phyloP scores from a whole-genome alignment of 2,329 filamentous ascomycete genomes.

The Talaromyces piceae region DNA sequence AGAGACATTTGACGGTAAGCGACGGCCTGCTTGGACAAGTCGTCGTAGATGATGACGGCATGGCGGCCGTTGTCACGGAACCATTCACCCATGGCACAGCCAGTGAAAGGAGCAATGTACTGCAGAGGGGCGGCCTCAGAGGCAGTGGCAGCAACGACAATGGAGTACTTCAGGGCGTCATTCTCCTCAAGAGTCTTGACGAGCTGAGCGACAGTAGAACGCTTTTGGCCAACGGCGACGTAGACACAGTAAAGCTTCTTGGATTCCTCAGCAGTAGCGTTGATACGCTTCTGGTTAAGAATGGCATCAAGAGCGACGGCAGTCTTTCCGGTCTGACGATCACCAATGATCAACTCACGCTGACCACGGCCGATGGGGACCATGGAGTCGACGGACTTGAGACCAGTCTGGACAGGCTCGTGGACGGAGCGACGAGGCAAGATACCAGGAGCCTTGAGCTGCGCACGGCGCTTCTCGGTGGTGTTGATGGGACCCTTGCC shows the following conservation, averaged over 20 bases:
- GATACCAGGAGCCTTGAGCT: slow-evolving; percentile 98
- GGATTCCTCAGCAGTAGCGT: slow-evolving; percentile 73
- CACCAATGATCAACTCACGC: slow-evolving; percentile 99
- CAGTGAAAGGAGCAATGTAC: slow-evolving; percentile 91
- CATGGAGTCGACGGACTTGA: slow-evolving; percentile 99
- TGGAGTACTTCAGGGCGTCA: slow-evolving; percentile 97
- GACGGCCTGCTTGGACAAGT: slow-evolving; percentile 96
- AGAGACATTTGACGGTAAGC: slow-evolving; percentile 99
- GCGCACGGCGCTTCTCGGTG: slow-evolving; percentile 86
- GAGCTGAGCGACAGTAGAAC: slow-evolving; percentile 96
- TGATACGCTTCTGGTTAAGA: slow-evolving; percentile 99
- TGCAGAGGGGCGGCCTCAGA: slow-evolving; percentile 94
- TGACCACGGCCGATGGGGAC: slow-evolving; percentile 99
- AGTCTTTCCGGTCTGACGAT: slow-evolving; percentile 99
- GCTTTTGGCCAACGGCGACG: slow-evolving; percentile 98
- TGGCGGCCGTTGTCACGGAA: slow-evolving; percentile 85
- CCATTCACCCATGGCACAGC: slow-evolving; percentile 56
- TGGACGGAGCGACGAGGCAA: slow-evolving; percentile 94
- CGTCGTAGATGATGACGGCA: slow-evolving; percentile 84
- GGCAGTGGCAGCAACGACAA: slow-evolving; percentile 90
- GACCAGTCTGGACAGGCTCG: slow-evolving; percentile 97
- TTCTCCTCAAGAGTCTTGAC: slow-evolving; percentile 99
- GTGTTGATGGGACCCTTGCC: slow-evolving; percentile 96
- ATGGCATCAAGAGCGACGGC: slow-evolving; percentile 97
- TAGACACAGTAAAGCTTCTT: slow-evolving; percentile 99